These are phyloP conservation scores for Dactylellina haptotyla DNA, from an alignment of 2,329 filamentous ascomycete genomes.

Conservation along the genomic window DNA sequence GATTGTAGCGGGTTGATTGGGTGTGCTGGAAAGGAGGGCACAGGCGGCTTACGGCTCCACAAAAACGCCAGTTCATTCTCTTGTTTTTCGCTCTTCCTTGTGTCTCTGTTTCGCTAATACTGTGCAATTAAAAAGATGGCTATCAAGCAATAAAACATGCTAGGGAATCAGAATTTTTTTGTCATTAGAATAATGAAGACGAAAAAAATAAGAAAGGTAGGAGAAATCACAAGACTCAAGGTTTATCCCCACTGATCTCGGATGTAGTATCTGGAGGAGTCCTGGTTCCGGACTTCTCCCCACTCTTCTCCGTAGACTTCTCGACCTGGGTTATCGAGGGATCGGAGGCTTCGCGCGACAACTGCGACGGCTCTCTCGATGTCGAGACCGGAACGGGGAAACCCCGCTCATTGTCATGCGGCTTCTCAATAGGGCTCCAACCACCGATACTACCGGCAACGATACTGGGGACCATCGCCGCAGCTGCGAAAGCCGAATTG, in stretches of 20 bases:
- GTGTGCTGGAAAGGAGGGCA: conserved; percentile 16
- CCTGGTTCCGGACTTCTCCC: conserved; percentile 27
- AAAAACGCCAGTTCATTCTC: conserved; percentile 44
- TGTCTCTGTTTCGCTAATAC: conserved; percentile 20
- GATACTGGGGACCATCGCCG: conserved; percentile 58
- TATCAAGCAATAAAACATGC: conserved; percentile 9
- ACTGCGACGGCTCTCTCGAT: conserved; percentile 39
- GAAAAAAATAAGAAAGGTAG: conserved; percentile 7
- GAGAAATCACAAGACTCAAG: conserved; percentile 14
- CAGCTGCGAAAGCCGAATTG: conserved; percentile 68
- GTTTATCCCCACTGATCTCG: conserved; percentile 15
- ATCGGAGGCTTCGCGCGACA: conserved; percentile 39
- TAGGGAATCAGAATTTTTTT: not conserved
- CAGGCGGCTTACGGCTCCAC: not conserved
- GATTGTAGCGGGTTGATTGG: conserved; percentile 14
- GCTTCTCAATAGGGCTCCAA: conserved; percentile 58
- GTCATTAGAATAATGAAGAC: conserved; percentile 9
- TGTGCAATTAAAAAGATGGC: conserved; percentile 20
- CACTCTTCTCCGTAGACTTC: not conserved
- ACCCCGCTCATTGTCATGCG: conserved; percentile 19
- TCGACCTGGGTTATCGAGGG: conserved; percentile 19
- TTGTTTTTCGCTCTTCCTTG: conserved; percentile 15
- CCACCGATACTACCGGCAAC: conserved; percentile 58
- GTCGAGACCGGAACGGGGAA: conserved; percentile 26
- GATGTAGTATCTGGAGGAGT: conserved; percentile 38